Evolutionary conservation across 495 filamentous ascomycete species (phyloP).

Genomic region (Neurospora tetrasperma): DNA sequence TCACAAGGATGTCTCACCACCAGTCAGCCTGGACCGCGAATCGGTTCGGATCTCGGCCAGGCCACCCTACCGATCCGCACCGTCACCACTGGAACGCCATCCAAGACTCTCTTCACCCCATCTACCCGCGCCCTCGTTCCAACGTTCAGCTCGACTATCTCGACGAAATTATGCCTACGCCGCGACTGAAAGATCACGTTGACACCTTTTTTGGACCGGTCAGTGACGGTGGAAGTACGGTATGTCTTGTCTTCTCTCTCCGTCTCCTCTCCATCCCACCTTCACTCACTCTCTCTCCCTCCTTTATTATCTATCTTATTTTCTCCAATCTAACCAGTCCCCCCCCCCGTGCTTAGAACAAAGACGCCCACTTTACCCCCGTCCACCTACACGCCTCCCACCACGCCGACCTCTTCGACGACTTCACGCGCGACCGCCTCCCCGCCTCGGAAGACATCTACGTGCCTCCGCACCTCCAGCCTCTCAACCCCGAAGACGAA

Average conservation of each 20-base stretch:
- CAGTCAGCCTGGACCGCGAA: neutral
- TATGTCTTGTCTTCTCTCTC: neutral
- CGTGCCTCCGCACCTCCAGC: constrained; percentile 80
- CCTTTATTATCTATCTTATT: too few relatives aligned
- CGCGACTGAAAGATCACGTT: neutral
- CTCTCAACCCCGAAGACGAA: constrained; percentile 93
- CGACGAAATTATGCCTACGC: neutral
- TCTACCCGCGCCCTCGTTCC: neutral
- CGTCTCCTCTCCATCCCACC: too few relatives aligned
- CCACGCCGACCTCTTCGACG: constrained; percentile 87
- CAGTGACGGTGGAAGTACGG: neutral
- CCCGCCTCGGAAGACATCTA: constrained; percentile 67
- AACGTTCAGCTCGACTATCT: neutral
- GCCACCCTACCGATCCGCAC: neutral
- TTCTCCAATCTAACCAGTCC: too few relatives aligned
- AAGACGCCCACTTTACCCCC: constrained; percentile 80
- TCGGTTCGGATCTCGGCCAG: neutral
- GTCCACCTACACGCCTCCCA: constrained; percentile 74
- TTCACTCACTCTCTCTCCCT: too few relatives aligned
- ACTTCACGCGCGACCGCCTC: constrained; percentile 61
- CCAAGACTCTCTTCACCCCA: neutral
- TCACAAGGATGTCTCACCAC: neutral
- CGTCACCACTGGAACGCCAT: neutral
- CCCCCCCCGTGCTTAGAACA: constrained; percentile 34
- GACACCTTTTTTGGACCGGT: neutral